Evolutionary conservation across 805 yeast species (phyloP), one percentile per base, ranked within the genome.

Genomic region (Yamadazyma endophytica): DNA sequence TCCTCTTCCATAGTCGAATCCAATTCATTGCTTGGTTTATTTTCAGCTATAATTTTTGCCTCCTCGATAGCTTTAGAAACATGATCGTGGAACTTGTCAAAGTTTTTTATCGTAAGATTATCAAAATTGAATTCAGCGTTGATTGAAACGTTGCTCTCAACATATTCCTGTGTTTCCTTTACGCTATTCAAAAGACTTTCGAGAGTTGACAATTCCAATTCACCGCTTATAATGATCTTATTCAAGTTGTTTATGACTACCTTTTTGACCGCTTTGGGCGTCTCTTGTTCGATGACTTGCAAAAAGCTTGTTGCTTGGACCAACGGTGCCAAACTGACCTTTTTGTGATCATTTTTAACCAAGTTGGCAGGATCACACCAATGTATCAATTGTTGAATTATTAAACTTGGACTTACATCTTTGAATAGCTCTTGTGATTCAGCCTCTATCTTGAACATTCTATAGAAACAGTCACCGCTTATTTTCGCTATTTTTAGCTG

Each of bases 281-380:
- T 62, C 3, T 69, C 78, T 35, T 59, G 66, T 40, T 60, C 69
- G 14, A 81, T 57, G 0, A 73, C 64, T 17, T 65, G 68, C 28
- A 84, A 47, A 8, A 83, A 55, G 16, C 77, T 79, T 17, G 68
- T 51, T 1, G 75, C 74, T 39, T 81, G 74, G 42, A 65, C 68
- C 3, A 79, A 51, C 40, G 83, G 92, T 5, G 75, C 58, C 24
- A 75, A 72, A n/a, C 46, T 46, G 4, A 48, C 49, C 3, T 66
- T 54, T 3, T 59, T 73, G 6, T 63, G 62, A 1, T 64, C 43
- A 24, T 61, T 56, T 36, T 73, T 70, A 3, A 77, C 86, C 6
- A 80, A 58, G 40, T 77, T 74, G 26, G 62, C 58, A 5, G 96
- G 95, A 51, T 87, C 90, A 13, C 95, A 82, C 95, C 96, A 86